Evolutionary conservation across 1,284 basidiomycete species (phyloP).

Genomic region (Sanghuangporus baumii): DNA sequence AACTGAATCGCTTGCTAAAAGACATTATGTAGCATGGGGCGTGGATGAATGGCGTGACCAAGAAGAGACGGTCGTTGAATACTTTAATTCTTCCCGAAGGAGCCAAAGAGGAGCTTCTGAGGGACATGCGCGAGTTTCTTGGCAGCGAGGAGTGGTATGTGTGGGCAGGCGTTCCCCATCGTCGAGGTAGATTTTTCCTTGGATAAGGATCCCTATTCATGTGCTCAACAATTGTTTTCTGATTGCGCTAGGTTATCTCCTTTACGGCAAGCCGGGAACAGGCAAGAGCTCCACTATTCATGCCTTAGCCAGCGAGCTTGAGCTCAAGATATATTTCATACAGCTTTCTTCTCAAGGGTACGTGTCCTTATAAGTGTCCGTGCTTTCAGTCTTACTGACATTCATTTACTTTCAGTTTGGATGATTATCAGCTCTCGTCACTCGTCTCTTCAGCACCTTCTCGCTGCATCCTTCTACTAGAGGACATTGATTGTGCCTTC

Average conservation of each 20-base stretch:
- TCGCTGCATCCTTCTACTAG: constrained; percentile 44
- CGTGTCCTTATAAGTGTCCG: constrained; percentile 18
- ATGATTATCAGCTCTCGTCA: constrained; percentile 40
- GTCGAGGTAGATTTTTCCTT: constrained; percentile 28
- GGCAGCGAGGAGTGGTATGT: constrained; percentile 47
- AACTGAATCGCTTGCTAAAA: neutral
- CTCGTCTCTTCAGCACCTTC: constrained; percentile 43
- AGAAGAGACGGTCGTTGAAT: constrained; percentile 35
- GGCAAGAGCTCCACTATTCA: constrained; percentile 53
- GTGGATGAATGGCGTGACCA: constrained; percentile 9
- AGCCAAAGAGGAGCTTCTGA: constrained; percentile 39
- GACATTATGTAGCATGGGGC: neutral
- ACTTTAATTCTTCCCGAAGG: constrained; percentile 46
- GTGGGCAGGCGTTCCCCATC: constrained; percentile 48
- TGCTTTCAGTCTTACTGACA: neutral
- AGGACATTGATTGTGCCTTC: constrained; percentile 55
- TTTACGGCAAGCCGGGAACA: constrained; percentile 49
- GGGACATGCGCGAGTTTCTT: constrained; percentile 47
- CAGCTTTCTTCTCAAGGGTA: constrained; percentile 46
- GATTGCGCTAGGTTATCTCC: constrained; percentile 33
- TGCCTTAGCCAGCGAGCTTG: constrained; percentile 53
- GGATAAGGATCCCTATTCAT: neutral
- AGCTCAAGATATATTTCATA: constrained; percentile 53
- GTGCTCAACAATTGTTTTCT: neutral
- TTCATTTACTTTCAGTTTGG: constrained; percentile 31